phyloP scores from a whole-genome alignment of 2,329 filamentous ascomycete genomes.

The Pseudocercospora macadamiae region DNA sequence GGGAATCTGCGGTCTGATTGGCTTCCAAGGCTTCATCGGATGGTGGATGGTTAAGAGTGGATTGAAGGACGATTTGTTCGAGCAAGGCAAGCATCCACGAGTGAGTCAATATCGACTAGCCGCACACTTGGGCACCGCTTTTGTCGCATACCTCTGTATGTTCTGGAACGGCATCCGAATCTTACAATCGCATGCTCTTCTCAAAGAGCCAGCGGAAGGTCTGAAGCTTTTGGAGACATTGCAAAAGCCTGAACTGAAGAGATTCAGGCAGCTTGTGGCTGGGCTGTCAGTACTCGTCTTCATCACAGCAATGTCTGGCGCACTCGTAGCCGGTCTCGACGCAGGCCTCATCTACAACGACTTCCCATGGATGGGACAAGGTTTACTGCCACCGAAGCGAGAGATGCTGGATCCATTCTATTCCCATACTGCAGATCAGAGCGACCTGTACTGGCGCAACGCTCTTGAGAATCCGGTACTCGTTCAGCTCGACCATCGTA shows the following conservation, averaged over 20 bases:
- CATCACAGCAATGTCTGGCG: conserved; percentile 88
- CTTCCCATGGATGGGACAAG: conserved; percentile 91
- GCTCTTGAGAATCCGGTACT: conserved; percentile 95
- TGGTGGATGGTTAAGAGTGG: conserved; percentile 99
- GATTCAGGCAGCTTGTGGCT: conserved; percentile 74
- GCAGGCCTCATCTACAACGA: conserved; percentile 98
- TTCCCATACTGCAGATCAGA: conserved; percentile 73
- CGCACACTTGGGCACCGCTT: conserved; percentile 86
- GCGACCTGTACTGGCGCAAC: conserved; percentile 95
- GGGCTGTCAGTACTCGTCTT: conserved; percentile 78
- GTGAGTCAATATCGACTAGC: conserved; percentile 94
- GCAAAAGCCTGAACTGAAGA: conserved; percentile 65
- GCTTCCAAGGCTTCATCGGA: conserved; percentile 90
- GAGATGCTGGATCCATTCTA: conserved; percentile 89
- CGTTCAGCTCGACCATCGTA: conserved; percentile 93
- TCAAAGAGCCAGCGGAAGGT: conserved; percentile 66
- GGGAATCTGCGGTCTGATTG: conserved; percentile 86
- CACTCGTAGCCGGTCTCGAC: conserved; percentile 90
- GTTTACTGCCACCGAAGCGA: conserved; percentile 75
- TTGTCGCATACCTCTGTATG: conserved; percentile 94
- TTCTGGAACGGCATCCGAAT: conserved; percentile 84
- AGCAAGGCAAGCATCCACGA: conserved; percentile 83
- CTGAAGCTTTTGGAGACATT: conserved; percentile 60
- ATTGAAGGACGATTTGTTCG: conserved; percentile 92
- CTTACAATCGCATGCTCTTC: conserved; percentile 73